Percentiles rank a stretch among this genome's conserved stretches.
Conservation (phyloP, 768 basidiomycete genomes). For the Hygrophorus pudorinus region DNA sequence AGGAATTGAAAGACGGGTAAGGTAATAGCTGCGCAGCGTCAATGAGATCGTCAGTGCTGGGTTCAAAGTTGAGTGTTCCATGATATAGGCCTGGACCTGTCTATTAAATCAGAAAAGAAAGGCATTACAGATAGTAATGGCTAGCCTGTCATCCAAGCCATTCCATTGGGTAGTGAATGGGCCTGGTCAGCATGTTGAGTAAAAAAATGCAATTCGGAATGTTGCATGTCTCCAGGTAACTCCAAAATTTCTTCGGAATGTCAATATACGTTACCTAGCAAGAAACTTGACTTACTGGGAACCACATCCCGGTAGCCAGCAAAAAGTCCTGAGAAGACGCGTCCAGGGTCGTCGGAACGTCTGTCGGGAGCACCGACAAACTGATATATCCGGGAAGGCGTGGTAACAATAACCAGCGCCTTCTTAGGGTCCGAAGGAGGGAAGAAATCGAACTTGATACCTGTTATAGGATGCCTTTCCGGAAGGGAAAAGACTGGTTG, state of each 20-base stretch:
- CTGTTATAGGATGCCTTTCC: conserved; percentile 76
- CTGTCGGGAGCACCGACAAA: conserved; percentile 64
- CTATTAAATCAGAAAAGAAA: neutral
- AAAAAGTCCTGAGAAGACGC: conserved; percentile 68
- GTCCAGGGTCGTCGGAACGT: conserved; percentile 64
- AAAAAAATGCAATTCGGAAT: conserved; percentile 77
- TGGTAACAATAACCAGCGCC: conserved; percentile 71
- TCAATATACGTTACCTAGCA: conserved; percentile 6
- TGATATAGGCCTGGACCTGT: conserved; percentile 85
- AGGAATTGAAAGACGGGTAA: conserved; percentile 42
- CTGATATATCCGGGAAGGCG: conserved; percentile 84
- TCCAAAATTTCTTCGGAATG: conserved; percentile 69
- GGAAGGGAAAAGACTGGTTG: conserved; percentile 68
- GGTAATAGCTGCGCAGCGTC: conserved; percentile 73
- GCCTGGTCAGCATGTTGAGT: conserved; percentile 62
- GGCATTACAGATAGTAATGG: neutral
- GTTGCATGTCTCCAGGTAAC: conserved; percentile 66
- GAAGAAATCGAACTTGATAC: conserved; percentile 74
- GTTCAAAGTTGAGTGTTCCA: conserved; percentile 62
- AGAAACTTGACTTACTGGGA: conserved; percentile 51
- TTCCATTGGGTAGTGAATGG: conserved; percentile 53
- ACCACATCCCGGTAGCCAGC: conserved; percentile 61
- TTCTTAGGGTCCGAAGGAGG: conserved; percentile 52
- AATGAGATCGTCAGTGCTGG: conserved; percentile 62
- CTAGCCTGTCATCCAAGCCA: conserved; percentile 92